Base-by-base conservation (phyloP, 2,329 filamentous ascomycete genomes). In the Alternaria ventricosa region DNA sequence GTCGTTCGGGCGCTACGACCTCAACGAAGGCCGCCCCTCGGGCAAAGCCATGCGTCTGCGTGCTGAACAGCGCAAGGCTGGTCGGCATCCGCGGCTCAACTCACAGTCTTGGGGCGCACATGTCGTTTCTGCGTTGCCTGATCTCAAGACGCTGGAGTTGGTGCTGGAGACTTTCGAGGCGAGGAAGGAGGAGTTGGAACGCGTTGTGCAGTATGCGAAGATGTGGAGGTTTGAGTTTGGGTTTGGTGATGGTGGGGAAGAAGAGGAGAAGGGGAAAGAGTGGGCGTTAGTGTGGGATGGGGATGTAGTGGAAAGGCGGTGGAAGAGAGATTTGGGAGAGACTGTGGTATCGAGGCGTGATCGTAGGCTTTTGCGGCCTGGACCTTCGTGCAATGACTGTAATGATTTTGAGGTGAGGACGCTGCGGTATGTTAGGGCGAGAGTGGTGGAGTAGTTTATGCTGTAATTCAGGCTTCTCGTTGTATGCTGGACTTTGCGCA, bases 141-240 rank as follows among this genome's bases (percentile, higher is more conserved):
- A 72, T 58, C 49, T 78, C 3, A 66, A 69, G 55, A 58, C 49
- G 2, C 41, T 77, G 20, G 63, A 69, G 13, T 55, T 76, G 6
- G 66, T 77, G 10, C 53, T 78, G 5, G 71, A 78, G 60, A 76
- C 70, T 4, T 79, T 74, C 55, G 49, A 25, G 18, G 49, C 49
- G 3, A 79, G 78, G 60, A 63, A 60, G 22, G 18, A 36, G 1
- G 73, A 75, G 53, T 49, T 79, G 3, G 72, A 79, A 13, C 57
- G 9, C 1, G 71, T 78, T 5, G 54, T 72, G 1, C 66, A 74
- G 22, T 77, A 73, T 63, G 72, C 73, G 12, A 72, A 71, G 64
- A 73, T 66, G 7, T 79, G 75, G 75, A 65, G 20, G 15, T 79
- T 78, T 57, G 69, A 67, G 9, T 28, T 78, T 57, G 69, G 68